Base-by-base conservation (phyloP, 768 basidiomycete genomes). In the Tremella mesenterica region DNA sequence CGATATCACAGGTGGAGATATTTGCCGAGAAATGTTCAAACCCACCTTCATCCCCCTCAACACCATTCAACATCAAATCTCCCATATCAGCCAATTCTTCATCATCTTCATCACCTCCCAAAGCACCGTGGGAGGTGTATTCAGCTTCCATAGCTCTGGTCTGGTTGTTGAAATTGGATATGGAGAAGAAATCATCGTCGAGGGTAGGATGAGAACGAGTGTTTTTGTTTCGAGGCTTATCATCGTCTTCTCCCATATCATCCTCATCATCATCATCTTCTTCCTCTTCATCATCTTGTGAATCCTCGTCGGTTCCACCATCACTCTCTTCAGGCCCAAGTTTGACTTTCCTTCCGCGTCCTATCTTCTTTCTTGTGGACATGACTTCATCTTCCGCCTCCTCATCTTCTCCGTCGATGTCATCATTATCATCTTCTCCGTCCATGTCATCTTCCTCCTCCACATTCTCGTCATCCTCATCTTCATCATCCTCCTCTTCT, bases 141-240 rank as follows among this genome's bases (percentile, higher is more conserved):
- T 74, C 79, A 13, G 83, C 80, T 71, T 93, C 91, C 2, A 83
- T 80, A 60, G 80, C 81, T 69, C 88, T 86, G 1, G 85, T 84
- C 69, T 90, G 83, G 2, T 83, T 79, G 64, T 97, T 95, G 77
- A 99, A 99, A 18, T 81, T 78, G 26, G 81, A 81, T 44, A 99
- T 79, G 57, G 85, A 80, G 74, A 97, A 97, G 76, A 97, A 97
- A 13, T 78, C 82, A 68, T 97, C 93, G 71, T 96, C 85, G 26
- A 96, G 79, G 38, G 79, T 78, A 4, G 78, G 73, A 52, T 78
- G 46, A 28, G 50, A 46, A 21, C 56, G 53, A 5, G 65, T 18
- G 10, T 36, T 18, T 36, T 36, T 18, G 33, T 36, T 18, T 36
- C 33, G 12, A 36, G 18, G 33, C 52, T 59, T 64, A 20, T 67